phyloP scores from a whole-genome alignment of 768 basidiomycete genomes.

The Sporobolomyces pararoseus region DNA sequence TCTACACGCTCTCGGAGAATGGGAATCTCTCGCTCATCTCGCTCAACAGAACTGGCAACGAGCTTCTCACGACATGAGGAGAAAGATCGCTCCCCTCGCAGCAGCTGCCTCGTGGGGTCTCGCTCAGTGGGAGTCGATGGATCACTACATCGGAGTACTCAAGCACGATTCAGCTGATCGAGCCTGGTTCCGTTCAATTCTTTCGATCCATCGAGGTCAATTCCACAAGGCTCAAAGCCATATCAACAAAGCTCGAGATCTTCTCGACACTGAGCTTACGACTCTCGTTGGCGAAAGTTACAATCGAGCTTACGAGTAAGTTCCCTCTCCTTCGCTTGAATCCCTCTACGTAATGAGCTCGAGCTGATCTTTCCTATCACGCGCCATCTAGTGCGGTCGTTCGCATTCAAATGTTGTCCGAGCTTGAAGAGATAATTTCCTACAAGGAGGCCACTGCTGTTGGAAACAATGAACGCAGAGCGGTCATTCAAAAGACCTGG shows the following conservation, averaged over 20 bases:
- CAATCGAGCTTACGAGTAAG: constrained; percentile 92
- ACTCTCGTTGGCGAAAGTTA: constrained; percentile 93
- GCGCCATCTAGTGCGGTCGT: constrained; percentile 70
- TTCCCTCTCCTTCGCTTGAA: constrained; percentile 17
- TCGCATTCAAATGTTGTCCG: constrained; percentile 95
- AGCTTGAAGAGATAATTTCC: constrained; percentile 92
- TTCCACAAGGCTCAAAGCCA: constrained; percentile 84
- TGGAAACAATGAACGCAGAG: constrained; percentile 89
- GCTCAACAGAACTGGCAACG: constrained; percentile 84
- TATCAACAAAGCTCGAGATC: constrained; percentile 86
- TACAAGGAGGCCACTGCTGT: constrained; percentile 76
- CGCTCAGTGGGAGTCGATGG: constrained; percentile 96
- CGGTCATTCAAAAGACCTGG: constrained; percentile 89
- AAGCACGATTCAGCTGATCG: constrained; percentile 86
- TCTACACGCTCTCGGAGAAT: constrained; percentile 93
- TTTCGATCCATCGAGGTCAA: constrained; percentile 93
- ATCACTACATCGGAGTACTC: constrained; percentile 91
- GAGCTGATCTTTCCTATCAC: constrained; percentile 32
- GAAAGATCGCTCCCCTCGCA: constrained; percentile 91
- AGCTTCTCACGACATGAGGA: constrained; percentile 67
- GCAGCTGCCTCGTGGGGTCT: constrained; percentile 96
- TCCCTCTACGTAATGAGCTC: neutral
- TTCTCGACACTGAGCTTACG: constrained; percentile 82
- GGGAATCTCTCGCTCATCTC: constrained; percentile 81
- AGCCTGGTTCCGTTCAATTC: constrained; percentile 91